These are phyloP conservation scores for Eutrema yunnanense DNA, from an alignment of 345 rosid species.

Conservation along the genomic window DNA sequence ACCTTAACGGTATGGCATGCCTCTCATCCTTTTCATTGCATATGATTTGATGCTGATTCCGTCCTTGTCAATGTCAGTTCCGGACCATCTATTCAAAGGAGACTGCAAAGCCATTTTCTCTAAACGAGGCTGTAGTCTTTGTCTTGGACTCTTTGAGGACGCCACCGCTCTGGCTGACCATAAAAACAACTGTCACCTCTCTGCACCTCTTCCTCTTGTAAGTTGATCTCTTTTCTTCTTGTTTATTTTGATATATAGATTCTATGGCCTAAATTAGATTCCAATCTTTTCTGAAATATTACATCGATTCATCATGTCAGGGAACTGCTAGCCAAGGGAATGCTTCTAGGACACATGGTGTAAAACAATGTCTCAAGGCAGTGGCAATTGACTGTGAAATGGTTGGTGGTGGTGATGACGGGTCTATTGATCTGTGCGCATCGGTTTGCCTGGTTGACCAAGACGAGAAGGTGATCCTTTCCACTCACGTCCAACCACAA, in stretches of 20 bases:
- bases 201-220: slow-evolving; percentile 49
- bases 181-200: slow-evolving; percentile 36
- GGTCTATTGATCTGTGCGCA: slow-evolving; percentile 53
- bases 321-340: slow-evolving; percentile 8
- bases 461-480: slow-evolving; percentile 56
- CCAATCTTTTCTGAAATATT: too few relatives aligned
- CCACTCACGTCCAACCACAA: slow-evolving; percentile 52
- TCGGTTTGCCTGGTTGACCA: slow-evolving; percentile 65
- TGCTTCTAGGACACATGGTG: slow-evolving; percentile 13
- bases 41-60: background rate
- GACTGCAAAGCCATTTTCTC: slow-evolving; percentile 44
- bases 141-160: slow-evolving; percentile 47
- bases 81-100: slow-evolving; percentile 44
- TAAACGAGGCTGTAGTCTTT: slow-evolving; percentile 50
- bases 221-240: slow-evolving; percentile 21
- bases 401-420: slow-evolving; percentile 72
- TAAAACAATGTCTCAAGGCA: slow-evolving; percentile 28
- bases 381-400: slow-evolving; percentile 71
- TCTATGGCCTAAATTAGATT: too few relatives aligned
- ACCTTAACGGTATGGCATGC: slow-evolving; percentile 42
- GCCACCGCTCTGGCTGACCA: slow-evolving; percentile 38
- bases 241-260: background rate
- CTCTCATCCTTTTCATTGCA: background rate
- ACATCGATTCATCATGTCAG: slow-evolving; percentile 3
- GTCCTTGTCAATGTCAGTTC: background rate